Evolutionary conservation across 2,329 filamentous ascomycete species (phyloP), one percentile per base, ranked within the genome.

Genomic region (Coleophoma cylindrospora): DNA sequence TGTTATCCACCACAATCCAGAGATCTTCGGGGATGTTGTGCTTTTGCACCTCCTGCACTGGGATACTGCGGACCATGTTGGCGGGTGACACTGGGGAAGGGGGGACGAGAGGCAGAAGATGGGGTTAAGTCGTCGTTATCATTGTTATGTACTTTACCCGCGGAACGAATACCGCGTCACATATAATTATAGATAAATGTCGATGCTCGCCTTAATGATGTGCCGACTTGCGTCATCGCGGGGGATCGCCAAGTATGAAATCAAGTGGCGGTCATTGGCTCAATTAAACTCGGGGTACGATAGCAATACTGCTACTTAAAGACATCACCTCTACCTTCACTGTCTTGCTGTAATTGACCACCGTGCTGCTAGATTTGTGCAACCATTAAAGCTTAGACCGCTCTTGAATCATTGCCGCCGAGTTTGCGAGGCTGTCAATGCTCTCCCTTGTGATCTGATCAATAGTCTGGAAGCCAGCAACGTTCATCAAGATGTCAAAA

Each of bases 1-100:
- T 76, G 43, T 77, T 77, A 63, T 87, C 78, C 19, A 89, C 76
- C 15, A 86, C 83, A 51, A 88, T 78, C 86, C 86, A 89, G 59
- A 79, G 76, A 56, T 83, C 66, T 47, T 72, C 59, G 34, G 69
- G 58, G 12, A 63, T 70, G 49, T 71, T 76, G 59, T 83, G 79
- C 48, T 65, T 65, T 1, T 69, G 68, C 50, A 82, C 64, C 51
- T 80, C 70, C 40, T 68, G 56, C 2, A 64, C 58, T 13, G 72
- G 70, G 17, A 79, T 56, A 15, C 45, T 48, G 43, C 52, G 53
- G 46, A 50, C 36, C 59, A 62, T 62, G 13, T 36, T 50, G 19
- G 33, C 34, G 13, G 41, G 32, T n/a, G 27, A 10, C 6, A 10
- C 6, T 27, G 27, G 27, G 4, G 27, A 10, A 27, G 27, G 2